These are phyloP conservation scores for Pachysandra terminalis DNA, from an alignment of 164 flowering plant species.

Conservation along the genomic window DNA sequence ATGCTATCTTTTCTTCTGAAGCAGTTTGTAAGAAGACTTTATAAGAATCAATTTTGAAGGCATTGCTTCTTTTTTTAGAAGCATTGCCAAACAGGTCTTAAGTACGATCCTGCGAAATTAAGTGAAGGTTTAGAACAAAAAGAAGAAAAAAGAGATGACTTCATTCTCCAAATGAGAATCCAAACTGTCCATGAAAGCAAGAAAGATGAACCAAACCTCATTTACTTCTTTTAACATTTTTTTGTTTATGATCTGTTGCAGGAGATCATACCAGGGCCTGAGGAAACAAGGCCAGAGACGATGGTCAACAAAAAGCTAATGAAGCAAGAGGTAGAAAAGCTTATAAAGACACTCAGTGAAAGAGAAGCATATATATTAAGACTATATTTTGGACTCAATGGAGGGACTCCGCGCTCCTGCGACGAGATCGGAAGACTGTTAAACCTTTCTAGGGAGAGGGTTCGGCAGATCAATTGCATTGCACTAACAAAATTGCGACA, in stretches of 20 bases:
- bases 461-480: slow-evolving; percentile 41
- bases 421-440: slow-evolving; percentile 51
- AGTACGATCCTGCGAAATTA: no score
- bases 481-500: slow-evolving; percentile 42
- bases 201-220: neutral
- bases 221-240: no score
- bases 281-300: slow-evolving; percentile 43
- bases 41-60: no score
- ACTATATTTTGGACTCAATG: slow-evolving; percentile 42
- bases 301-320: slow-evolving; percentile 35
- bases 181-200: neutral
- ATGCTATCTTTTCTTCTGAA: no score
- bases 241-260: no score
- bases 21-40: no score
- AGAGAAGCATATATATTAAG: slow-evolving; percentile 45
- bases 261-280: slow-evolving; percentile 55
- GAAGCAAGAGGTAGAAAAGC: slow-evolving; percentile 34
- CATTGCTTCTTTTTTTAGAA: no score
- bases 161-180: no score
- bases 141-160: no score
- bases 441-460: slow-evolving; percentile 57
- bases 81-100: no score
- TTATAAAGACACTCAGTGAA: slow-evolving; percentile 30
- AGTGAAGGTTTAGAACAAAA: no score
- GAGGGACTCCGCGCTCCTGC: slow-evolving; percentile 38